Conservation (phyloP, 768 basidiomycete species). For the Leccinum imitatum region DNA sequence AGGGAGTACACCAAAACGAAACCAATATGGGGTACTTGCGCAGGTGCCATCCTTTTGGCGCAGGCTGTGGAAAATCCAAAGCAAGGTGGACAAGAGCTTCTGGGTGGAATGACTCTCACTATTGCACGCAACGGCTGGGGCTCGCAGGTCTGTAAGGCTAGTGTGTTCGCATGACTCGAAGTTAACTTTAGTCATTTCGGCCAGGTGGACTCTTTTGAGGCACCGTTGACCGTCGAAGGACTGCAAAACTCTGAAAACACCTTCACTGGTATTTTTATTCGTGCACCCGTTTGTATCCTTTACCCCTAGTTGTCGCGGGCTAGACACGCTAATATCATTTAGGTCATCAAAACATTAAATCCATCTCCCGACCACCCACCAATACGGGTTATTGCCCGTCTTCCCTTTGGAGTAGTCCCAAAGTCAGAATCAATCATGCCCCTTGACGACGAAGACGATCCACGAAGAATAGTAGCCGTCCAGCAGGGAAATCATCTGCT, state of each 20-base stretch:
- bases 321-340: not conserved
- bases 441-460: constrained; percentile 48
- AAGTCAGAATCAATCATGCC: constrained; percentile 34
- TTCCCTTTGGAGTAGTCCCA: constrained; percentile 55
- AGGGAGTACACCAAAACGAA: constrained; percentile 66
- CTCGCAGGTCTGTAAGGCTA: constrained; percentile 60
- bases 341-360: constrained; percentile 65
- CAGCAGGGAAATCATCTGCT: constrained; percentile 82
- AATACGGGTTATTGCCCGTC: constrained; percentile 68
- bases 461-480: constrained; percentile 75
- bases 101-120: constrained; percentile 76
- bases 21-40: constrained; percentile 95
- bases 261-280: constrained; percentile 89
- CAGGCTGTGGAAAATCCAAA: constrained; percentile 72
- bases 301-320: not conserved
- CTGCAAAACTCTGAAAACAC: constrained; percentile 58
- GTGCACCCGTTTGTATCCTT: constrained; percentile 69
- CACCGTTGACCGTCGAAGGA: constrained; percentile 61
- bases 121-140: constrained; percentile 93
- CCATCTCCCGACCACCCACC: constrained; percentile 50
- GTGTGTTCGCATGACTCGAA: not conserved
- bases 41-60: constrained; percentile 88
- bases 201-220: constrained; percentile 91
- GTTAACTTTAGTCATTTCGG: not conserved
- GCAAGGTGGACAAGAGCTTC: constrained; percentile 83